Evolutionary conservation across 2,329 filamentous ascomycete species (phyloP), one percentile per base, ranked within the genome.

Genomic region (Chrysoporthe puriensis): DNA sequence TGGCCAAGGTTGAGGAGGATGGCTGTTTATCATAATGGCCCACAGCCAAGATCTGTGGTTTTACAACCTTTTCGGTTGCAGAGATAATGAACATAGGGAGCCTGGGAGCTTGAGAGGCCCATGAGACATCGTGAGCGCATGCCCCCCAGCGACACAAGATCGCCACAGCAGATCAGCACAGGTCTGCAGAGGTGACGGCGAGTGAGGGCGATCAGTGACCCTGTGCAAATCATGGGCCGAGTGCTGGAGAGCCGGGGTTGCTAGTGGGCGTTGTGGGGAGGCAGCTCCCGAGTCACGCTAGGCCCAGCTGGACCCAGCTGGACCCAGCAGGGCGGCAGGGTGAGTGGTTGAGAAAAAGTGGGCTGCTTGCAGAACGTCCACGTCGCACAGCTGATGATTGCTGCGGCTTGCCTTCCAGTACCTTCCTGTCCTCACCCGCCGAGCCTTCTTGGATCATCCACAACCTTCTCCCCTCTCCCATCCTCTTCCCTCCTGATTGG

Each of bases 341-440:
- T 21, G 57, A 60, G n/a, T 26, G 4, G 57, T 43, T 26, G 36
- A 60, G 54, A 48, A 56, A 61, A 61, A 26, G 42, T 16, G 58
- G 64, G 48, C 32, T 52, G 42, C 16, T 63, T 56, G 32, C 44
- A 52, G 44, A 69, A 69, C 21, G 66, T 69, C 67, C 67, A 69
- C 67, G 67, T 67, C 61, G 64, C 61, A 66, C 64, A 57, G 42
- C 52, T 16, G 50, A 48, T 67, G 59, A n/a, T 46, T 57, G 54
- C 56, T 63, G 61, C 61, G 50, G 32, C 43, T 34, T 46, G 43
- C 36, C 48, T 46, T 57, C 48, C 36, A 40, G 36, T 40, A 5
- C 36, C 59, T 44, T 64, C 65, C 56, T 62, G 43, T 62, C 65
- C 46, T 50, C 58, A 34, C 46, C 21, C 64, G 34, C 48, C 57